phyloP scores from a whole-genome alignment of 2,329 filamentous ascomycete species.

The Aspergillus terreus region DNA sequence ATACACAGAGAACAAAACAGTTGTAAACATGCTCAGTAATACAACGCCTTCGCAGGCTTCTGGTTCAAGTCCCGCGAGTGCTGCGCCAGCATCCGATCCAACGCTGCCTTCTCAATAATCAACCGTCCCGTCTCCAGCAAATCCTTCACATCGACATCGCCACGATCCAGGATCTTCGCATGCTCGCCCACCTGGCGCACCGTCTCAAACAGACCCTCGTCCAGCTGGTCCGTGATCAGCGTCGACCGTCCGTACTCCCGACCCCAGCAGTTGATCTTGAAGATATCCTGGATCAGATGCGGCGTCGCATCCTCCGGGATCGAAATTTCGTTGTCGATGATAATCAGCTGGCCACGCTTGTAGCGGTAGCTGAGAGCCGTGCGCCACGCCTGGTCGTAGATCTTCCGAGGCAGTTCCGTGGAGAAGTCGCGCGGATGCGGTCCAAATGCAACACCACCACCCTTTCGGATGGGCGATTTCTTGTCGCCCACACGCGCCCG shows the following conservation, averaged over 20 bases:
- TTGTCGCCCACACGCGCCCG: conserved; percentile 72
- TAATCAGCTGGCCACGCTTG: conserved; percentile 76
- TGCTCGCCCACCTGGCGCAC: conserved; percentile 62
- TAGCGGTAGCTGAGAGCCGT: conserved; percentile 92
- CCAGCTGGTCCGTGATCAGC: conserved; percentile 63
- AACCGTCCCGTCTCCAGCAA: conserved; percentile 79
- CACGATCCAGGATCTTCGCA: conserved; percentile 64
- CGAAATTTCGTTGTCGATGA: conserved; percentile 75
- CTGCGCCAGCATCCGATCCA: conserved; percentile 68
- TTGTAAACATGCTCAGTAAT: conserved; percentile 14
- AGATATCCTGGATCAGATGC: conserved; percentile 63
- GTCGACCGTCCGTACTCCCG: conserved; percentile 65
- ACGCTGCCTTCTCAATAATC: conserved; percentile 77
- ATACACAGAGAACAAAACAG: too few relatives aligned
- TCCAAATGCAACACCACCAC: conserved; percentile 87
- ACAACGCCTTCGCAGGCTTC: conserved; percentile 32
- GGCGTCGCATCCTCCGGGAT: conserved; percentile 52
- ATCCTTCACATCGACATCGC: conserved; percentile 95
- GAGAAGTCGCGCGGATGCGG: conserved; percentile 88
- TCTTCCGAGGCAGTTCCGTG: conserved; percentile 76
- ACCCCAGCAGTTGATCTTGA: conserved; percentile 69
- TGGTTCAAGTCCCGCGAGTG: conserved; percentile 51
- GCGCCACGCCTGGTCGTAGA: conserved; percentile 94
- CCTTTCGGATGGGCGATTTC: conserved; percentile 76
- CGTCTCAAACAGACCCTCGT: conserved; percentile 63